Evolutionary conservation across 2,329 filamentous ascomycete genomes (phyloP).

Genomic region (Trichoderma semiorbis): DNA sequence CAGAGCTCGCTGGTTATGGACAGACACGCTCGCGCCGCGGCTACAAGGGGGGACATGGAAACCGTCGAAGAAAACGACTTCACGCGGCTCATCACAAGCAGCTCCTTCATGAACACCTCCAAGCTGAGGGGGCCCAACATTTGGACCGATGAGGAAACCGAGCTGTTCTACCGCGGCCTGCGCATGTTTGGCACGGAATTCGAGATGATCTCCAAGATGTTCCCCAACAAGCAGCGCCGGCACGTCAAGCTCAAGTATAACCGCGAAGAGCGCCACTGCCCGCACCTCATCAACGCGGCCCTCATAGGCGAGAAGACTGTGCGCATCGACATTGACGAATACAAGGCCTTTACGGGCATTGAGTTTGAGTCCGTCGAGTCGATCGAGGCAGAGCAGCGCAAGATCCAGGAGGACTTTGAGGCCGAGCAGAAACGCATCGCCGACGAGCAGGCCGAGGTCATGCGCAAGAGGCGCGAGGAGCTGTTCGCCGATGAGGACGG

Average conservation of each 20-base stretch:
- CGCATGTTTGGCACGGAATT: slow-evolving; percentile 81
- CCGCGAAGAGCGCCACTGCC: slow-evolving; percentile 68
- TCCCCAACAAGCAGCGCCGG: slow-evolving; percentile 66
- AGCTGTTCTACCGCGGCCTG: slow-evolving; percentile 72
- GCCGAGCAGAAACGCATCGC: slow-evolving; percentile 41
- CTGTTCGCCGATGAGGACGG: slow-evolving; percentile 44
- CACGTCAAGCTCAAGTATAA: slow-evolving; percentile 82
- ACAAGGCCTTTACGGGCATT: slow-evolving; percentile 50
- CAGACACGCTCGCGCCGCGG: slow-evolving; percentile 60
- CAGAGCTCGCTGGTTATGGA: slow-evolving; percentile 66
- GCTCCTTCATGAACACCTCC: slow-evolving; percentile 60
- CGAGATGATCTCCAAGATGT: slow-evolving; percentile 73
- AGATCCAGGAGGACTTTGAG: slow-evolving; percentile 44
- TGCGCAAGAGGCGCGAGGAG: slow-evolving; percentile 46
- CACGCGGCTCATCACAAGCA: slow-evolving; percentile 65
- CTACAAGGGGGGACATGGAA: slow-evolving; percentile 50
- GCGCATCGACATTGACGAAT: slow-evolving; percentile 59
- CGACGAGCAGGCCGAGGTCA: slow-evolving; percentile 47
- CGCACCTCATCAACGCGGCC: slow-evolving; percentile 59
- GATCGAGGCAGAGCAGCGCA: slow-evolving; percentile 54
- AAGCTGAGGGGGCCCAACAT: slow-evolving; percentile 61
- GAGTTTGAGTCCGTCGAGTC: slow-evolving; percentile 54
- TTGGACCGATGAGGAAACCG: slow-evolving; percentile 70
- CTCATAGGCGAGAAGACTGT: slow-evolving; percentile 59
- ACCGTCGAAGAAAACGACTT: slow-evolving; percentile 76